These are phyloP conservation scores for Rhynchosporium graminicola DNA, from an alignment of 2,329 filamentous ascomycete species.

Conservation along the genomic window DNA sequence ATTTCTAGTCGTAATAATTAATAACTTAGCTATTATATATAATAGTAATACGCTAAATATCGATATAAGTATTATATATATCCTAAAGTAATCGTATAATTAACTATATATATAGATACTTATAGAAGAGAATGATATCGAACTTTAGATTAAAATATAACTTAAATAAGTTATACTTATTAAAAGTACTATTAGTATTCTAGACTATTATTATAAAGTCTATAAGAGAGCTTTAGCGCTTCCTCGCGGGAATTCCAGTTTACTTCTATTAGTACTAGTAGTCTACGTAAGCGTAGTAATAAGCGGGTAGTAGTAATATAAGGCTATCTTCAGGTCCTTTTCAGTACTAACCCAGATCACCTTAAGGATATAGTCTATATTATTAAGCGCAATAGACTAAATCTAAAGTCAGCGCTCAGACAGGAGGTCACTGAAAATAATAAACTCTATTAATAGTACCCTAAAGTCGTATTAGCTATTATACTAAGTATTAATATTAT, in stretches of 20 bases:
- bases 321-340: neutral
- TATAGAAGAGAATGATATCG: too few relatives aligned
- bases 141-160: too few relatives aligned
- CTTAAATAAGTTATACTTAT: too few relatives aligned
- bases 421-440: neutral
- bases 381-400: neutral
- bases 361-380: neutral
- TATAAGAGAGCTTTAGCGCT: constrained; percentile 7
- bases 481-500: neutral
- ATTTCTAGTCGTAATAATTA: too few relatives aligned
- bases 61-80: too few relatives aligned
- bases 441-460: neutral
- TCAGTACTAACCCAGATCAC: constrained; percentile 6
- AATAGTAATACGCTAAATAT: too few relatives aligned
- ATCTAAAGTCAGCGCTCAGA: neutral
- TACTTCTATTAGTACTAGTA: neutral
- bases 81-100: too few relatives aligned
- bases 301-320: constrained; percentile 7
- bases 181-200: too few relatives aligned
- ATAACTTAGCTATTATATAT: too few relatives aligned
- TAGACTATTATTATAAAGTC: too few relatives aligned
- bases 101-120: too few relatives aligned
- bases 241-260: neutral
- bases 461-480: neutral
- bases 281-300: neutral